Percentiles rank a stretch among this genome's conserved stretches.
Conservation (phyloP, 192 early-diverging fungal genomes). For the Thamnidium elegans region DNA sequence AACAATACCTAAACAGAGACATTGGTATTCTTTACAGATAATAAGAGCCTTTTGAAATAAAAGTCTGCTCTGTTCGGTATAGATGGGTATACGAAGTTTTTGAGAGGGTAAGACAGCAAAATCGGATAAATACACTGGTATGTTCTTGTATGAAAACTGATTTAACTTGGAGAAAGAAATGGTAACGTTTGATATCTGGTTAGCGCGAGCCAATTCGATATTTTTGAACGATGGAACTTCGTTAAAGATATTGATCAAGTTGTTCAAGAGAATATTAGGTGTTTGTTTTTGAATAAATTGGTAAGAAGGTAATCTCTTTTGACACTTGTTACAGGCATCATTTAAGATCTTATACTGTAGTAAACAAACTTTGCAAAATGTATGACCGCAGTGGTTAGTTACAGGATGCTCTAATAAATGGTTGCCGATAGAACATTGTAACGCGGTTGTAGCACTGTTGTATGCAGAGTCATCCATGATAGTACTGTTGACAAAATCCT, state of each 20-base stretch:
- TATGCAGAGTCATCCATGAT: neutral
- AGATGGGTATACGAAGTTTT: slow-evolving; percentile 10
- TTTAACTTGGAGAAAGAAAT: neutral
- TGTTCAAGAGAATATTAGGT: neutral
- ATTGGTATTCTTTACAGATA: neutral
- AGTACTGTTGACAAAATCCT: neutral
- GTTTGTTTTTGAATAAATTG: slow-evolving; percentile 4
- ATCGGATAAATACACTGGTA: slow-evolving; percentile 2
- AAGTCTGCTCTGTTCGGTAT: neutral
- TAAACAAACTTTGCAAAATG: slow-evolving; percentile 19
- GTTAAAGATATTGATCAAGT: neutral
- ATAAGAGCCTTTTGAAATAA: slow-evolving; percentile 1
- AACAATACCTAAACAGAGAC: slow-evolving; percentile 7
- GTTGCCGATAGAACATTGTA: slow-evolving; percentile 3
- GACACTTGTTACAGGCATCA: slow-evolving; percentile 9
- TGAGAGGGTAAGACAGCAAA: slow-evolving; percentile 10
- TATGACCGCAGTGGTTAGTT: slow-evolving; percentile 21
- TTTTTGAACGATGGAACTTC: neutral
- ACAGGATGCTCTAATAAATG: slow-evolving; percentile 6
- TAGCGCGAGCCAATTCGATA: neutral
- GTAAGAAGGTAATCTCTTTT: slow-evolving; percentile 1
- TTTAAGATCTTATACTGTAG: slow-evolving; percentile 1
- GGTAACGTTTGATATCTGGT: neutral
- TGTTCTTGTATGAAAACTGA: neutral
- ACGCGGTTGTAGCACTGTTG: neutral